Evolutionary conservation across 2,329 filamentous ascomycete species (phyloP).

Genomic region (Trichoderma koningiopsis): DNA sequence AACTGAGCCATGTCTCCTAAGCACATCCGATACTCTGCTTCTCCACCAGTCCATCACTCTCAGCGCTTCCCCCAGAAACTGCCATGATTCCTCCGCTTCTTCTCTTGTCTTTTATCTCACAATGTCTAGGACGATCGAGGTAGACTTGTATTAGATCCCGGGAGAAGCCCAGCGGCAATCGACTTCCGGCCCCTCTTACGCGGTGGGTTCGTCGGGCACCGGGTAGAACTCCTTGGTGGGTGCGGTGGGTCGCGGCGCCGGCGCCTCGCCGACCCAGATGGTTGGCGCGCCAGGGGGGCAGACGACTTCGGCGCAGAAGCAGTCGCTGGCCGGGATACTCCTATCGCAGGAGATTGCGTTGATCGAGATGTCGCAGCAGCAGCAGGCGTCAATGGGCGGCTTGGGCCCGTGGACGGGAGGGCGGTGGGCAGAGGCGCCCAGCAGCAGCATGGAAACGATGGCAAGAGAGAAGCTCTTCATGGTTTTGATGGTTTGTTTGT

Average conservation of each 20-base stretch:
- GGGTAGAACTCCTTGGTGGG: background rate
- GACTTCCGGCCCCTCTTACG: slow-evolving; percentile 24
- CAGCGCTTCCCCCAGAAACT: background rate
- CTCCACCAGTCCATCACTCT: background rate
- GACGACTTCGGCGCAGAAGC: slow-evolving; percentile 34
- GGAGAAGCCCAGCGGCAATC: background rate
- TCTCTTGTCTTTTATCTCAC: background rate
- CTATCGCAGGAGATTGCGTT: slow-evolving; percentile 34
- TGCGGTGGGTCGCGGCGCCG: background rate
- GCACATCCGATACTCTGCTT: background rate
- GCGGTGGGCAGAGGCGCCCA: slow-evolving; percentile 31
- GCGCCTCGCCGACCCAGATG: slow-evolving; percentile 21
- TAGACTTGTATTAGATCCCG: background rate
- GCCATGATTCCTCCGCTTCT: background rate
- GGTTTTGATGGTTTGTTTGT: background rate
- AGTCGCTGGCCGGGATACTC: slow-evolving; percentile 29
- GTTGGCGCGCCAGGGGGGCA: slow-evolving; percentile 33
- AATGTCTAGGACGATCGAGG: background rate
- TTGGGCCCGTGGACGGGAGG: slow-evolving; percentile 26
- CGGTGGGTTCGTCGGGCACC: slow-evolving; percentile 8
- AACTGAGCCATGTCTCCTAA: background rate
- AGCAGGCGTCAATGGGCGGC: slow-evolving; percentile 32
- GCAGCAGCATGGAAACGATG: slow-evolving; percentile 23
- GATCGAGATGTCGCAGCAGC: slow-evolving; percentile 39
- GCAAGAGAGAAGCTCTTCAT: slow-evolving; percentile 27